These are phyloP conservation scores for Thraustochytrium sp. DNA, from an alignment of 352 stramenopile genomes.

Conservation along the genomic window DNA sequence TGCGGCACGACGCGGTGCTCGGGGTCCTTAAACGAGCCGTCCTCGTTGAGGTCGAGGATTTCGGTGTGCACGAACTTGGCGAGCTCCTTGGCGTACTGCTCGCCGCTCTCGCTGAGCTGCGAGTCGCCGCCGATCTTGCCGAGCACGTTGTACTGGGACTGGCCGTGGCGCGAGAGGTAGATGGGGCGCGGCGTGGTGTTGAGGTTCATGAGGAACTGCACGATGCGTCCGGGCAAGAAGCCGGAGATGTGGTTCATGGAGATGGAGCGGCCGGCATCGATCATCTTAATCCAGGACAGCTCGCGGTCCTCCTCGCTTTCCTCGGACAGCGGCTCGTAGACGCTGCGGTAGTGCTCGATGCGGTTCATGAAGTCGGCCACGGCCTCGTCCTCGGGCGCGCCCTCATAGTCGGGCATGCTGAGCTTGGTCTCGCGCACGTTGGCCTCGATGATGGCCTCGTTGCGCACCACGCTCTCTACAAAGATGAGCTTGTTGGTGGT, in stretches of 20 bases:
- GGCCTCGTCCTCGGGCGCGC: constrained; percentile 49
- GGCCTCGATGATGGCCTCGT: constrained; percentile 49
- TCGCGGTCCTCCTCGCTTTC: constrained; percentile 57
- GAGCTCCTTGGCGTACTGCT: constrained; percentile 68
- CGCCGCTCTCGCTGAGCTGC: constrained; percentile 68
- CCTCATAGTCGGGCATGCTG: constrained; percentile 58
- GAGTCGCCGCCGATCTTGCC: constrained; percentile 58
- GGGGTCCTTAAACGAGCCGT: constrained; percentile 8
- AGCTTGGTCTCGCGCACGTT: constrained; percentile 58
- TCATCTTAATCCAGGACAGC: constrained; percentile 83
- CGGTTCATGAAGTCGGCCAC: constrained; percentile 55
- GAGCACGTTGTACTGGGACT: constrained; percentile 54
- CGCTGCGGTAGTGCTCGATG: constrained; percentile 51
- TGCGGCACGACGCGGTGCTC: neutral
- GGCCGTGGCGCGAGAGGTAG: constrained; percentile 74
- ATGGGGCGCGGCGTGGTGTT: constrained; percentile 76
- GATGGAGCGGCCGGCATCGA: constrained; percentile 84
- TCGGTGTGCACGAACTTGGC: constrained; percentile 67
- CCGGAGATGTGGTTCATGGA: constrained; percentile 57
- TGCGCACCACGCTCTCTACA: constrained; percentile 59
- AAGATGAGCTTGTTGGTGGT: constrained; percentile 48
- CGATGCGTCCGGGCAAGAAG: constrained; percentile 54
- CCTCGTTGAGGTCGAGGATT: constrained; percentile 46
- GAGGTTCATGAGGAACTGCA: constrained; percentile 68
- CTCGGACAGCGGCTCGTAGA: constrained; percentile 81